Evolutionary conservation across 331 rosid genomes (phyloP).

Genomic region (Telfairia occidentalis): DNA sequence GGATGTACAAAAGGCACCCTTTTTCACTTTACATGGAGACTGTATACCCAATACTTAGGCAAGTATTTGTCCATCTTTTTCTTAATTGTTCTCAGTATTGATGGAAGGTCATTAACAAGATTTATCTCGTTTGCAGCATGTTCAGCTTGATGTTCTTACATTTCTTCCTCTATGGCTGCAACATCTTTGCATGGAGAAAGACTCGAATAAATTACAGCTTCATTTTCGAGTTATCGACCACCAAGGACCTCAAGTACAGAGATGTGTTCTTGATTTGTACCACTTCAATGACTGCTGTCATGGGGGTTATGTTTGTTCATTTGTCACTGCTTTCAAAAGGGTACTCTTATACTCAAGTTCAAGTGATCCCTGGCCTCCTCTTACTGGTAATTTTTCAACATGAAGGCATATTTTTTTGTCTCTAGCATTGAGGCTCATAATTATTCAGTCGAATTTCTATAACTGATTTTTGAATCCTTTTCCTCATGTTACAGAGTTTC

Average conservation of each 20-base stretch:
- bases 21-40: slow-evolving; percentile 85
- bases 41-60: slow-evolving; percentile 85
- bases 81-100: neutral
- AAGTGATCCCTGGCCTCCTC: slow-evolving; percentile 74
- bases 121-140: slow-evolving; percentile 51
- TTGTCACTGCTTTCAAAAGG: slow-evolving; percentile 63
- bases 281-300: slow-evolving; percentile 57
- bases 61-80: slow-evolving; percentile 15
- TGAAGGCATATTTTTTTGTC: neutral
- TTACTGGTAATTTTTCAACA: slow-evolving; percentile 43
- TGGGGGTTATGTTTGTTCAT: slow-evolving; percentile 80
- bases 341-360: slow-evolving; percentile 57
- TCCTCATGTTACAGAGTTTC: slow-evolving; percentile 42
- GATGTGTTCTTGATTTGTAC: slow-evolving; percentile 81
- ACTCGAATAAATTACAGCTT: slow-evolving; percentile 80
- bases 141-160: slow-evolving; percentile 94
- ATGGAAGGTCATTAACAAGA: neutral
- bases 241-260: slow-evolving; percentile 73
- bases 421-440: neutral
- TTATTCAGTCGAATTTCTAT: neutral
- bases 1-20: slow-evolving; percentile 46
- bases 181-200: slow-evolving; percentile 83
- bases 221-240: slow-evolving; percentile 68
- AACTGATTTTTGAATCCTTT: neutral
- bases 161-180: slow-evolving; percentile 82